phyloP scores from a whole-genome alignment of 208 protist genomes.

The Acanthamoeba lenticulata region DNA sequence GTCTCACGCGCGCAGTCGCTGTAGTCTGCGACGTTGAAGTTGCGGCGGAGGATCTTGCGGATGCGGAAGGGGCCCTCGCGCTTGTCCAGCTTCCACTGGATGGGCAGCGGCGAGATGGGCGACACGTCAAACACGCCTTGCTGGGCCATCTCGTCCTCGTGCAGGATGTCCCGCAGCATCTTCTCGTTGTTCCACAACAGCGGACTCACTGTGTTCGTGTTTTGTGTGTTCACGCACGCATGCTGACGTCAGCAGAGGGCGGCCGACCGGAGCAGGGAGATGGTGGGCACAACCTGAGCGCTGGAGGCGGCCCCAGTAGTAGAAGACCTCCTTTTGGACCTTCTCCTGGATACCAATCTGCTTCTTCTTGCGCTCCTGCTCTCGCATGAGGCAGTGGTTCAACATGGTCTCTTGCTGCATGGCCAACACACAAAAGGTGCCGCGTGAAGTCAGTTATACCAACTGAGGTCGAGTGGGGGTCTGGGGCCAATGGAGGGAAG shows the following conservation, averaged over 20 bases:
- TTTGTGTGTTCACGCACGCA: too few relatives aligned
- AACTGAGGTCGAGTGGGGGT: too few relatives aligned
- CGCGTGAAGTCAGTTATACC: too few relatives aligned
- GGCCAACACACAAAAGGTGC: too few relatives aligned
- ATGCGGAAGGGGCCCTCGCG: conserved; percentile 43
- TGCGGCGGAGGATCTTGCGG: conserved; percentile 43
- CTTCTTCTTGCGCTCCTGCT: conserved; percentile 43
- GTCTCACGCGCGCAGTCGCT: conserved; percentile 13
- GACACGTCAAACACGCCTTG: conserved; percentile 6
- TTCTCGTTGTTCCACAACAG: conserved; percentile 59
- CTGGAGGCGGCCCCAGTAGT: conserved; percentile 47
- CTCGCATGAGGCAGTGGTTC: conserved; percentile 1
- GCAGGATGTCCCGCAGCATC: conserved; percentile 54
- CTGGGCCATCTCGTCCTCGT: not conserved
- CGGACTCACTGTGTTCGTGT: conserved; percentile 39
- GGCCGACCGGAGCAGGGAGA: too few relatives aligned
- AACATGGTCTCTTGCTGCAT: conserved; percentile 25
- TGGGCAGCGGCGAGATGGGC: conserved; percentile 12
- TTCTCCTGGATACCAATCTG: conserved; percentile 1
- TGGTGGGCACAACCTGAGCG: not conserved
- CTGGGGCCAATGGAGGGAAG: not conserved
- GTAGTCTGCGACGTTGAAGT: conserved; percentile 64
- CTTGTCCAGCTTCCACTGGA: conserved; percentile 64
- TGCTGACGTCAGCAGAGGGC: too few relatives aligned
- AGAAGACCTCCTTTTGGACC: conserved; percentile 36